Evolutionary conservation across 768 basidiomycete genomes (phyloP).

Genomic region (Lactifluus piperatus): DNA sequence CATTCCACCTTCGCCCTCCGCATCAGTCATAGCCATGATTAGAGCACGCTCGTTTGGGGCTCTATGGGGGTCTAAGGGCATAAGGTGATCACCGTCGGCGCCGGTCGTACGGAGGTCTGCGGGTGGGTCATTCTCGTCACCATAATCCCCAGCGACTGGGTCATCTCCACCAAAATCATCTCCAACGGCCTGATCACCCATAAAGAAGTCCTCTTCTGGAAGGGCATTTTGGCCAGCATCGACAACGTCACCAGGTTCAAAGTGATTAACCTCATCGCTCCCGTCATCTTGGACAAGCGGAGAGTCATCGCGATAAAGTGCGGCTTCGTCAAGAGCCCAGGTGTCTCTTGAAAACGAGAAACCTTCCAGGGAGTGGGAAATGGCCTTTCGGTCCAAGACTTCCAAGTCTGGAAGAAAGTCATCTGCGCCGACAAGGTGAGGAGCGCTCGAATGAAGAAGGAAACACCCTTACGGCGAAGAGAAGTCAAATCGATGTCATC

Average conservation of each 20-base stretch:
- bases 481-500: conserved; percentile 58
- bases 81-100: conserved; percentile 46
- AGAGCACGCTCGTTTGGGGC: conserved; percentile 70
- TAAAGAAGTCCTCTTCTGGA: conserved; percentile 57
- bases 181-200: conserved; percentile 47
- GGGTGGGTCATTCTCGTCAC: conserved; percentile 34
- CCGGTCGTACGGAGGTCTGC: conserved; percentile 34
- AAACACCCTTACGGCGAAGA: conserved; percentile 43
- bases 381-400: conserved; percentile 55
- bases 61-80: conserved; percentile 82
- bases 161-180: conserved; percentile 37
- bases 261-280: conserved; percentile 31
- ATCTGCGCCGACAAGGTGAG: conserved; percentile 31
- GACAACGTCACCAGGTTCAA: conserved; percentile 30
- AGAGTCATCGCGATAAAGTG: conserved; percentile 50
- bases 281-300: conserved; percentile 35
- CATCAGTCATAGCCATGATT: conserved; percentile 77
- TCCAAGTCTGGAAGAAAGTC: conserved; percentile 69
- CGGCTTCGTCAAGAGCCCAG: conserved; percentile 52
- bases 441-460: neutral
- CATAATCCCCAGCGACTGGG: conserved; percentile 9
- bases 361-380: conserved; percentile 69
- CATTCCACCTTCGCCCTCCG: conserved; percentile 51
- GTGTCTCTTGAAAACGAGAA: conserved; percentile 77
- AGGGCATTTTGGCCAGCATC: conserved; percentile 30